A percentile compares a stretch with the other conserved stretches of the same genome.
Conservation (phyloP, 371 early-diverging fungal species). For the Mucor circinelloides region DNA sequence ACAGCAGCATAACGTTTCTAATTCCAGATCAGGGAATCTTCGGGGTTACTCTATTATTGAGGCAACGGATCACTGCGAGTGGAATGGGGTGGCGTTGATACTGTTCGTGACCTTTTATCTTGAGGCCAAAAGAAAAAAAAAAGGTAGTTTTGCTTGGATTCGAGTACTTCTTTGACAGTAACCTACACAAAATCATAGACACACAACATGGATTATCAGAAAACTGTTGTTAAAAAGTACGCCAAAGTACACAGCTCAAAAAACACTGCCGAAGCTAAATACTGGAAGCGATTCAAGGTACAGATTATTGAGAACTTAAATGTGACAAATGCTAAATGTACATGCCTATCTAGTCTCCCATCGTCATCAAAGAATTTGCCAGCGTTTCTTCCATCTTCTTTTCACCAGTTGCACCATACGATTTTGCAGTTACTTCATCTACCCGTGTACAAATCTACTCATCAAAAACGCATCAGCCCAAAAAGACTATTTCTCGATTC, state of each 20-base stretch:
- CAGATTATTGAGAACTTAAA: background rate
- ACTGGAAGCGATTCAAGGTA: conserved; percentile 87
- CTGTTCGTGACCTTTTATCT: background rate
- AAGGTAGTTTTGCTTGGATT: background rate
- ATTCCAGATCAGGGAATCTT: no score
- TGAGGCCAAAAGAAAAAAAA: background rate
- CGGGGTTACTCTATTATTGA: no score
- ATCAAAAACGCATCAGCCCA: conserved; percentile 74
- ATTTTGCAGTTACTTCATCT: conserved; percentile 89
- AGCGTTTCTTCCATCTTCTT: conserved; percentile 85
- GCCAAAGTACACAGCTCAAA: conserved; percentile 50
- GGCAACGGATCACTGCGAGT: background rate
- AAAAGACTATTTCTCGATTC: conserved; percentile 91
- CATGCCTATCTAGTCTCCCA: conserved; percentile 62
- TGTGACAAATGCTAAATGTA: background rate
- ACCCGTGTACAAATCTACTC: conserved; percentile 91
- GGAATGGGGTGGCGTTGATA: background rate
- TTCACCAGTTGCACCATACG: conserved; percentile 81
- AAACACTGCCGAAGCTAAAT: conserved; percentile 70
- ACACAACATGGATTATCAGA: conserved; percentile 54
- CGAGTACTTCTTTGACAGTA: background rate
- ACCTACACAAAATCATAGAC: background rate
- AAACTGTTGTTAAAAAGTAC: conserved; percentile 61
- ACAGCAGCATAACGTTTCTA: no score
- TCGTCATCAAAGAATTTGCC: conserved; percentile 86